Base-by-base conservation (phyloP, 257 asterid genomes). In the Solanum dulcamara region DNA sequence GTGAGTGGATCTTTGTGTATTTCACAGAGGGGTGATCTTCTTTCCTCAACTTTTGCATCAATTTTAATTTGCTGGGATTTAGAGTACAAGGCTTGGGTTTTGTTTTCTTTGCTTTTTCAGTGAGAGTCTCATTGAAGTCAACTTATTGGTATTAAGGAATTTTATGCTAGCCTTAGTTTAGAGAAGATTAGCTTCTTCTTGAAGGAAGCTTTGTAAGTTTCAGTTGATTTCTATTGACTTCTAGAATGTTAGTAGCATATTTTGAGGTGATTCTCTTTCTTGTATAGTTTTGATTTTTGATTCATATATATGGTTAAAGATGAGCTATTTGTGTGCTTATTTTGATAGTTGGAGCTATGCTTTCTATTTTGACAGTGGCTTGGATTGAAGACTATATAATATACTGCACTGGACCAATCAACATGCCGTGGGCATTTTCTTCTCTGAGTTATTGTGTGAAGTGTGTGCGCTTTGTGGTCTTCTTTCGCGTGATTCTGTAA, bases 401-500 rank as follows among this genome's bases (percentile, higher is more conserved):
- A 66, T 26, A 62, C 24, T 68, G 66, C 38, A 33, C 85, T 90
- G 90, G 68, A 87, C 88, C 88, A 90, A 91, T 84, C 92, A 92
- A 87, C 91, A 95, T 95, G 98, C 94, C 94, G 90, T 94, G 96
- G 98, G 89, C 71, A 74, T 62, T 74, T 59, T 85, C 87, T 10
- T 89, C 93, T 88, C 87, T 94, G 18, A 89, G 90, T 80, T 93
- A 85, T 44, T 92, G 91, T 66, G 94, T 92, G 89, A 91, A 91
- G 90, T 89, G 91, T 85, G 88, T 92, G 87, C 92, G 88, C 85
- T 88, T 94, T 87, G 91, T 90, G 26, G 94, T 88, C 81, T 93
- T 92, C 89, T 92, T 92, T 72, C 97, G 91, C 26, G 93, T 95
- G 66, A 95, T 95, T 84, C 95, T 93, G 86, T 95, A 93, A 89